phyloP scores from a whole-genome alignment of 345 rosid genomes.

The Xanthoceras sorbifolium region DNA sequence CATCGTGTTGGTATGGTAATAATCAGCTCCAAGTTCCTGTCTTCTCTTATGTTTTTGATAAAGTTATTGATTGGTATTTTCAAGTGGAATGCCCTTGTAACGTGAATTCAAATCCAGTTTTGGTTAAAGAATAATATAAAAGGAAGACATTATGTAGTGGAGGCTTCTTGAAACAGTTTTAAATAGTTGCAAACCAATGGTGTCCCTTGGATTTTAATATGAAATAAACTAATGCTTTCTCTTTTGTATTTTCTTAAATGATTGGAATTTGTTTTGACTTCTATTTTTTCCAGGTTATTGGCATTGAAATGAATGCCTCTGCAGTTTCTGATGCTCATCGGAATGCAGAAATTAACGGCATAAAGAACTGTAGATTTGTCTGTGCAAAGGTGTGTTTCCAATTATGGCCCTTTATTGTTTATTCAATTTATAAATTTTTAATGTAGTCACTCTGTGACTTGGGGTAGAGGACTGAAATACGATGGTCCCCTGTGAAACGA shows the following conservation, averaged over 20 bases:
- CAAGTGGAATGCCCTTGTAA: not conserved
- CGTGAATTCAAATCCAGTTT: not conserved
- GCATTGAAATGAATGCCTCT: constrained; percentile 97
- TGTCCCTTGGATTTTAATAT: not conserved
- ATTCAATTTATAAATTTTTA: not conserved
- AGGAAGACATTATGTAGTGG: not conserved
- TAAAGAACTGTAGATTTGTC: constrained; percentile 82
- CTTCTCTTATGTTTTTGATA: not conserved
- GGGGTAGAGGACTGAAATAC: not conserved
- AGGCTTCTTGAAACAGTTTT: constrained; percentile 6
- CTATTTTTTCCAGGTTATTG: constrained; percentile 66
- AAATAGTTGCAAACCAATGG: not conserved
- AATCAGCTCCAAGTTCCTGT: constrained; percentile 27
- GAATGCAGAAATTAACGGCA: constrained; percentile 89
- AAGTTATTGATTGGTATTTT: not conserved
- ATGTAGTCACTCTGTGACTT: not conserved
- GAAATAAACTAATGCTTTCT: not conserved
- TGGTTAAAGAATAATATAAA: not conserved
- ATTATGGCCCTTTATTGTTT: not conserved
- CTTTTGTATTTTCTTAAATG: not conserved
- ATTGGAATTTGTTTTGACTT: constrained; percentile 13
- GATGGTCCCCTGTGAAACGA: not conserved
- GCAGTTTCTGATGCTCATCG: constrained; percentile 88
- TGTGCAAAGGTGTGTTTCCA: constrained; percentile 72
- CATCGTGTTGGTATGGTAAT: constrained; percentile 95